phyloP scores from a whole-genome alignment of 106 monocot genomes.

The Ottelia alismoides region DNA sequence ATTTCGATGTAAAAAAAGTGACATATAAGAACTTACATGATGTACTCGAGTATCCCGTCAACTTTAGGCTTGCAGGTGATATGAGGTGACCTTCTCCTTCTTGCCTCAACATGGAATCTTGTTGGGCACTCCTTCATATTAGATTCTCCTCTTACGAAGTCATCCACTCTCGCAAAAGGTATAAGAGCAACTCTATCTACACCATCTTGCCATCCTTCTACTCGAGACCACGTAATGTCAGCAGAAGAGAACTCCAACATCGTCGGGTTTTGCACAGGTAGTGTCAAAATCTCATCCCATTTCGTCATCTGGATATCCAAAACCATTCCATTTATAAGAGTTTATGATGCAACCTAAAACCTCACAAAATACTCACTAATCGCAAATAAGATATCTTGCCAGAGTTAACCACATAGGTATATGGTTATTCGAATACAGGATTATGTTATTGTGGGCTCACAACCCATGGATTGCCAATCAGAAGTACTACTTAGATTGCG shows the following conservation, averaged over 20 bases:
- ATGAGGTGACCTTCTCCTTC: constrained; percentile 54
- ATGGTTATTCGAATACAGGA: too few species aligned
- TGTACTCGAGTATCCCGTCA: constrained; percentile 98
- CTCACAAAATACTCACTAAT: too few species aligned
- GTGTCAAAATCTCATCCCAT: constrained; percentile 88
- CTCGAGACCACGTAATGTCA: constrained; percentile 82
- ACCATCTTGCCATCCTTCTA: constrained; percentile 83
- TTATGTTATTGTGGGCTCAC: too few species aligned
- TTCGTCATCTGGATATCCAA: constrained; percentile 97
- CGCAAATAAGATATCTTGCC: too few species aligned
- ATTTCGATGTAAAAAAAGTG: too few species aligned
- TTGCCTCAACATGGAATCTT: constrained; percentile 90
- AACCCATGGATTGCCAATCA: too few species aligned
- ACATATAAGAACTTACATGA: constrained; percentile 88
- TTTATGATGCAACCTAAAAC: too few species aligned
- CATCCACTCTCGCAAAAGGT: constrained; percentile 74
- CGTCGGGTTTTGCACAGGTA: constrained; percentile 80
- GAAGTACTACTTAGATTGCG: too few species aligned
- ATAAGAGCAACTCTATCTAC: constrained; percentile 89
- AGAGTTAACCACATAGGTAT: too few species aligned
- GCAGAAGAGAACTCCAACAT: constrained; percentile 69
- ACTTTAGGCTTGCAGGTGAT: constrained; percentile 76
- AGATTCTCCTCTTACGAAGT: constrained; percentile 91
- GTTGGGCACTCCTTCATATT: constrained; percentile 88
- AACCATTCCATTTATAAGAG: too few species aligned